A percentile compares a stretch with the other conserved stretches of the same genome.
Conservation (phyloP, 192 early-diverging fungal species). For the Rhizophlyctis rosea region DNA sequence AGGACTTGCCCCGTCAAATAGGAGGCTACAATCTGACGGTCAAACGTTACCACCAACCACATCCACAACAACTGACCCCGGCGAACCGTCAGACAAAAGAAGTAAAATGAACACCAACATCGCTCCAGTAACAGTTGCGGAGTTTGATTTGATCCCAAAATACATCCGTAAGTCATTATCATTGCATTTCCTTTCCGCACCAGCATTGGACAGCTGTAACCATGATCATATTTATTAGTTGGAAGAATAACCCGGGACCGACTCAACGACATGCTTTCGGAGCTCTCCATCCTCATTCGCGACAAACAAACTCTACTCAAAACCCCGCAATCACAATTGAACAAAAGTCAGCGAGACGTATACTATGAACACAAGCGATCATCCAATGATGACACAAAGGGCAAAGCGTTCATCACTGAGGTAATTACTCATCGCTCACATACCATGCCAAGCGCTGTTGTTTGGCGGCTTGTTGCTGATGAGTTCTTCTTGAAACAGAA, state of each 20-base stretch:
- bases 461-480: slow-evolving; percentile 10
- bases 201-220: background rate
- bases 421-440: no score
- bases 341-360: slow-evolving; percentile 37
- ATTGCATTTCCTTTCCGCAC: background rate
- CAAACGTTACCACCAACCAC: background rate
- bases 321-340: slow-evolving; percentile 43
- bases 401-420: slow-evolving; percentile 45
- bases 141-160: slow-evolving; percentile 36
- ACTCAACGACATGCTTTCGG: slow-evolving; percentile 35
- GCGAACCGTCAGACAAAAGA: background rate
- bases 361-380: slow-evolving; percentile 47
- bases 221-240: slow-evolving; percentile 19
- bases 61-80: background rate
- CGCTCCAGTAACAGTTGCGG: slow-evolving; percentile 21
- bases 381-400: slow-evolving; percentile 36
- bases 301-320: slow-evolving; percentile 38
- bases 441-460: slow-evolving; percentile 29
- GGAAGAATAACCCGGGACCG: slow-evolving; percentile 35
- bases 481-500: no score
- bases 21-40: no score
- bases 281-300: slow-evolving; percentile 34
- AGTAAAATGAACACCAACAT: slow-evolving; percentile 1
- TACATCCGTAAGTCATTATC: slow-evolving; percentile 26
- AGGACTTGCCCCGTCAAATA: background rate